Evolutionary conservation across 2,329 filamentous ascomycete species (phyloP).

Genomic region (Sarocladiaceae sp.): DNA sequence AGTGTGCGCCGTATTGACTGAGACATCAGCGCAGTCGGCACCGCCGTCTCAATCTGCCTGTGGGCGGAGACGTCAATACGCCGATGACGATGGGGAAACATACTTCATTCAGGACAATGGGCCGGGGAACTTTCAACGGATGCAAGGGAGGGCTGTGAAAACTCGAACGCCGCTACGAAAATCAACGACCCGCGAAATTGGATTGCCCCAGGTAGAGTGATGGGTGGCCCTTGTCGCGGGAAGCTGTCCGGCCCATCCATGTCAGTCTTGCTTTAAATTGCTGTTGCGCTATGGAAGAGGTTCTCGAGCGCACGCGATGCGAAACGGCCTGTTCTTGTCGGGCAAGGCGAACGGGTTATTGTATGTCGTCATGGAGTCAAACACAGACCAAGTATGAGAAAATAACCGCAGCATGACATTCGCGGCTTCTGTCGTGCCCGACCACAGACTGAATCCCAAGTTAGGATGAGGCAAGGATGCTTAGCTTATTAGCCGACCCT

Average conservation of each 20-base stretch:
- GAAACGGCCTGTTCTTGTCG: neutral
- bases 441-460: neutral
- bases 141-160: constrained; percentile 1
- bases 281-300: neutral
- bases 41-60: neutral
- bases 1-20: neutral
- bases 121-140: neutral
- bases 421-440: neutral
- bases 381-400: neutral
- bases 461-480: neutral
- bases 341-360: neutral
- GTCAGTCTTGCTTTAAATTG: constrained; percentile 2
- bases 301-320: neutral
- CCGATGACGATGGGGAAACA: neutral
- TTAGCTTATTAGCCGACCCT: neutral
- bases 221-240: constrained; percentile 2
- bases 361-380: neutral
- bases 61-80: neutral
- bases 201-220: neutral
- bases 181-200: constrained; percentile 4
- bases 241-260: neutral
- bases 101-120: neutral
- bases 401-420: neutral
- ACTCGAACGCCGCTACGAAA: constrained; percentile 1
- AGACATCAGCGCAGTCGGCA: neutral